phyloP scores from a whole-genome alignment of 2,329 filamentous ascomycete species.

The Talaromyces sp. region DNA sequence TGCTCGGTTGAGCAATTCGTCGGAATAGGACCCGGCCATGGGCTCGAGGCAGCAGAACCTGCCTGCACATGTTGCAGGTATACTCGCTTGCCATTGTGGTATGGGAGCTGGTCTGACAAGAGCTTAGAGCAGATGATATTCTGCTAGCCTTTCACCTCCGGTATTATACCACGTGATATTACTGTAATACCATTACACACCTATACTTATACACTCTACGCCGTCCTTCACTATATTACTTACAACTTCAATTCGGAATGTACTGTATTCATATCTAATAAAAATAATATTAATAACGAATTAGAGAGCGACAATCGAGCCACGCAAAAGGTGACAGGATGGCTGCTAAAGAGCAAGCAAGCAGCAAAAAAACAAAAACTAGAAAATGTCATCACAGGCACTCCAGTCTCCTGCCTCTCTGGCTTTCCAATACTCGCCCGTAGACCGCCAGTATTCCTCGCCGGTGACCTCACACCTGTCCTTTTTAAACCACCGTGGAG shows the following conservation, averaged over 20 bases:
- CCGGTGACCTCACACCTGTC: slow-evolving; percentile 70
- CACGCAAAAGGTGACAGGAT: not conserved
- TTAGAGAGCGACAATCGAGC: not conserved
- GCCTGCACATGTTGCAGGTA: slow-evolving; percentile 36
- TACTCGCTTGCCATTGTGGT: slow-evolving; percentile 32
- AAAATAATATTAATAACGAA: not conserved
- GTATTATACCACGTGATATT: slow-evolving; percentile 7
- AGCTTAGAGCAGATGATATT: not conserved
- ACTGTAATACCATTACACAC: not conserved
- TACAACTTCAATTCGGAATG: too few relatives aligned
- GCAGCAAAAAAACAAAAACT: slow-evolving; percentile 4
- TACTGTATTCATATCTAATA: not conserved
- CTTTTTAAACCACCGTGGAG: slow-evolving; percentile 78
- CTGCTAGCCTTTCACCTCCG: not conserved
- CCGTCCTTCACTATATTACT: too few relatives aligned
- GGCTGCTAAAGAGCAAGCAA: not conserved
- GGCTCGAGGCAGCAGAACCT: slow-evolving; percentile 27
- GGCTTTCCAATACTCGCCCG: slow-evolving; percentile 77
- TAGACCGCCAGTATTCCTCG: slow-evolving; percentile 86
- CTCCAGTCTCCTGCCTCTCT: slow-evolving; percentile 59
- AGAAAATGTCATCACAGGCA: slow-evolving; percentile 71
- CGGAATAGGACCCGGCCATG: slow-evolving; percentile 19
- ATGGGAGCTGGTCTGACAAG: not conserved
- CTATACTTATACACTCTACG: too few relatives aligned
- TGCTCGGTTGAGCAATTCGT: slow-evolving; percentile 18